Evolutionary conservation across 306 rosid genomes (phyloP), one percentile per base, ranked within the genome.

Genomic region (Cucumis hystrix): DNA sequence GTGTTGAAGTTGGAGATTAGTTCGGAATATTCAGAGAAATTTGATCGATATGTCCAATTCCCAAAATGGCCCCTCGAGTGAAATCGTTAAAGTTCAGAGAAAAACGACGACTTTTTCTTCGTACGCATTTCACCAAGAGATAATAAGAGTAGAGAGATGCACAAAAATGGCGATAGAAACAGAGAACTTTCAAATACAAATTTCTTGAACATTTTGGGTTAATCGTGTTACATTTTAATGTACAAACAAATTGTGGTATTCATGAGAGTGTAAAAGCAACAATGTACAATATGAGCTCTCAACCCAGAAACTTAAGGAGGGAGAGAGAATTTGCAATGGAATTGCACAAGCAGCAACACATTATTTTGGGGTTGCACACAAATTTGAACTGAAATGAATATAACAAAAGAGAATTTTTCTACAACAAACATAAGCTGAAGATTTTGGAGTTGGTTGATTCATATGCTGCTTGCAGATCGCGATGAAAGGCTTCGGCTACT

Each of bases 401-500:
- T 7, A 64, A 35, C 12, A 17, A 67, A n/a, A 4, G 15, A 6
- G 5, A 49, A 47, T 0, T 3, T n/a, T 25, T 25, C 21, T 49
- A 49, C 43, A 40, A 51, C 54, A 5, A 10, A n/a, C 13, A 72
- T 51, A 25, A 72, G 23, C 1, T 7, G 76, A 72, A 51, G 52
- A 4, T 14, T 49, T 51, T 9, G 25, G 55, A 16, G 73, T 39
- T 67, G 37, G 39, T 39, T 40, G 37, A n/a, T 14, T 75, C 77
- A 88, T 78, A 30, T 66, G 66, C 84, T 79, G 79, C 89, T 77
- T 47, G 78, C 13, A 17, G 87, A 91, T 11, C 92, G 89, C 30
- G 98, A 85, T 4, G 96, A 87, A 61, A 93, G 59, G 17, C 90
- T 78, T 3, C 82, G 76, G 79, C 92, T 83, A 86, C 90, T 78